Conservation (phyloP, 176 grass and related monocot genomes). For the Cymbopogon citratus region DNA sequence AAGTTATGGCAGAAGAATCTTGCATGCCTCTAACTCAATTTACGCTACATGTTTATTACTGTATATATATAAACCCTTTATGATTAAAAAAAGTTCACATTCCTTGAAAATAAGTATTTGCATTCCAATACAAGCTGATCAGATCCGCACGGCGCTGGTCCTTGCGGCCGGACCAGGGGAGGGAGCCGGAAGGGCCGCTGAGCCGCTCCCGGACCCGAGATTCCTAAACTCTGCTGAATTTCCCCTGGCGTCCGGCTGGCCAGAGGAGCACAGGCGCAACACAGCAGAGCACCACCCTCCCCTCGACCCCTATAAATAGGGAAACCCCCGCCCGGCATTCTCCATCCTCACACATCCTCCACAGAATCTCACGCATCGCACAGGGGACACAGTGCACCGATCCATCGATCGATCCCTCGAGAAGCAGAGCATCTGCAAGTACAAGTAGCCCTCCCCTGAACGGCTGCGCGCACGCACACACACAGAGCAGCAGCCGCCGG, state of each 20-base stretch:
- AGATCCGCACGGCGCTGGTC: too few species aligned
- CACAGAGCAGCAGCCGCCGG: neutral
- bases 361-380: neutral
- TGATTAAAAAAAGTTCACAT: too few species aligned
- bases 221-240: neutral
- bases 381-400: too few species aligned
- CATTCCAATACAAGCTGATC: too few species aligned
- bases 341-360: neutral
- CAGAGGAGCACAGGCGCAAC: neutral
- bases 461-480: neutral
- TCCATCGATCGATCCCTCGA: neutral
- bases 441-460: neutral
- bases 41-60: neutral
- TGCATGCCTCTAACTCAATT: neutral
- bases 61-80: too few species aligned
- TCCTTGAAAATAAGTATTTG: too few species aligned
- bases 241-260: neutral
- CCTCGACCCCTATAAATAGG: constrained; percentile 47
- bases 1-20: neutral
- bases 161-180: too few species aligned
- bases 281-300: neutral
- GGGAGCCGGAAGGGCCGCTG: too few species aligned
- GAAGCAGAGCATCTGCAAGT: neutral
- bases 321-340: neutral
- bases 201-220: constrained; percentile 29